Evolutionary conservation across 2,329 filamentous ascomycete species (phyloP), one percentile per base, ranked within the genome.

Genomic region (Xylaria hypoxylon): DNA sequence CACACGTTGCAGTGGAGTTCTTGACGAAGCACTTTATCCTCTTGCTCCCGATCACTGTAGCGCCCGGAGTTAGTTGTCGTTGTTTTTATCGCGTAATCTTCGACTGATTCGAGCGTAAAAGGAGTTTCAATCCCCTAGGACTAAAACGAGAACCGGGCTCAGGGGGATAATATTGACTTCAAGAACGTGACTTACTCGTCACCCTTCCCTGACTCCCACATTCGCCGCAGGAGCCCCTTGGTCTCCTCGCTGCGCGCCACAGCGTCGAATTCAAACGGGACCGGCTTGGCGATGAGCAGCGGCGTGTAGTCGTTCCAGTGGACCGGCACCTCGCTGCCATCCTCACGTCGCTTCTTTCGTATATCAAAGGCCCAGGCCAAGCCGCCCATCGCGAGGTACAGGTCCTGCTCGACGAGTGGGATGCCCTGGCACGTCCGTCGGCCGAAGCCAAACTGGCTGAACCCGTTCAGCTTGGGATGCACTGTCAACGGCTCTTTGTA

Each of bases 361-460:
- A 81, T 66, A 40, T 77, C 47, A 26, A 80, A 77, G 0, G 74
- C 76, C 77, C 79, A 81, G 0, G 77, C 76, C 61, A 82, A 69
- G 22, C 79, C 75, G 28, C 80, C 80, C 69, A 81, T 78, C 38
- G 78, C 71, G 2, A 82, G 76, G 68, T 79, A 80, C 11, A 82
- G 73, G 42, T 80, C 78, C 67, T 80, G 77, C 59, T 82, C 80
- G 0, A 80, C 80, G 19, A 82, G 77, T 22, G 80, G 79, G 2
- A 80, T 69, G 3, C 80, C 80, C 55, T 81, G 81, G 44, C 82
- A 83, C 0, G 84, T 81, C 2, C 86, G 78, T 2, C 85, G 79
- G 0, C 86, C 86, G 70, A 85, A 87, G 1, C 86, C 86, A 69
- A 88, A 87, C 22, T 81, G 78, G 31, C 77, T 77, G 69, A 78